Evolutionary conservation across 371 early-diverging fungal genomes (phyloP), one percentile per base, ranked within the genome.

Genomic region (Apophysomyces ossiformis): DNA sequence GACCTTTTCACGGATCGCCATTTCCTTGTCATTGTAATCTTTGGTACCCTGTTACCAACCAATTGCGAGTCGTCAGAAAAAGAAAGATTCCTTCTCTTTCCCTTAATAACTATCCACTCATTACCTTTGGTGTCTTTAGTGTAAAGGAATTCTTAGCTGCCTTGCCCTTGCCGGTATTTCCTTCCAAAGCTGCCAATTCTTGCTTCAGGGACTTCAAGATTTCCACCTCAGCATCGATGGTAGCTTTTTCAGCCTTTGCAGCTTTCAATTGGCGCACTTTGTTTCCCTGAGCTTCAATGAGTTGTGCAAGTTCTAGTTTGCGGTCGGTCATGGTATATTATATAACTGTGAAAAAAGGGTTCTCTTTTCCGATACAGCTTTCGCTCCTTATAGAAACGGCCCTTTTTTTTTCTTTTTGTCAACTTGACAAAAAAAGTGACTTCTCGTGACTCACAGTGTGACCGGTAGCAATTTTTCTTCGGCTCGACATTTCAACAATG

Each of bases 1-100:
- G 61, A 99, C 91, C 57, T 88, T 69, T 69, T 97, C 93, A 13
- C 99, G 89, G 56, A 98, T 75, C 16, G 95, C 89, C 94, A 96
- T 97, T 66, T 99, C 99, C 69, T 91, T 89, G 56, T 95, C 95
- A 62, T 83, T 85, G 71, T 95, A 99, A 84, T 99, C 99, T 68
- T 87, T 86, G 44, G 99, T 99, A 2, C 99, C 99, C 58, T 74
- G 32, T 2, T 7, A 45, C 7, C 11, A 59, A 59, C 13, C 60
- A 13, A 4, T 50, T 26, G 32, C 54, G 9, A 21, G 4, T 7
- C 2, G n/a, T 21, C 21, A 21, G 32, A 26, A 26, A 26, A 26
- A 26, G 3, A 26, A 26, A 26, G 32, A 26, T 26, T 26, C 32
- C 32, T 26, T 26, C 32, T 26, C 3, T 26, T 26, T 2, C 32